A percentile compares a stretch with the other conserved stretches of the same genome.
phyloP scores from a whole-genome alignment of 371 early-diverging fungal genomes.

The Saksenaea oblongispora region DNA sequence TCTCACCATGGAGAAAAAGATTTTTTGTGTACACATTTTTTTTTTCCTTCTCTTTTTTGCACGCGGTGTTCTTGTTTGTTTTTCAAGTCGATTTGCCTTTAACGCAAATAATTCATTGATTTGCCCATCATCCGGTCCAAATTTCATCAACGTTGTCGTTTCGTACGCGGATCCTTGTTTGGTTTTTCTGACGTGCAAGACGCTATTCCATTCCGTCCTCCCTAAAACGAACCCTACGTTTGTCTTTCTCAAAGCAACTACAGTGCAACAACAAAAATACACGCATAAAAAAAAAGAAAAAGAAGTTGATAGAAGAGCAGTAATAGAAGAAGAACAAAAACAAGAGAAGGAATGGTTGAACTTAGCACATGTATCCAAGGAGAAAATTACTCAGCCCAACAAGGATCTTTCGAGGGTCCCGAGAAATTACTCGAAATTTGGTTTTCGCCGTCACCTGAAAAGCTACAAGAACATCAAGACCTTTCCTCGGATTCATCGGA shows the following conservation, averaged over 20 bases:
- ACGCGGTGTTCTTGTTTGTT: slow-evolving; percentile 3
- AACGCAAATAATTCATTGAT: slow-evolving; percentile 4
- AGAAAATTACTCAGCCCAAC: slow-evolving; percentile 48
- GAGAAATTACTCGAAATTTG: slow-evolving; percentile 94
- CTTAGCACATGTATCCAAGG: slow-evolving; percentile 20
- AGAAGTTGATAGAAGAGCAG: not conserved
- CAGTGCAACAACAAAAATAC: not conserved
- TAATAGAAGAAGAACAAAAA: slow-evolving; percentile 8
- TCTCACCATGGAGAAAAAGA: not conserved
- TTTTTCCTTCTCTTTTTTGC: not conserved
- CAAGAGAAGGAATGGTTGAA: slow-evolving; percentile 16
- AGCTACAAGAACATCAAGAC: slow-evolving; percentile 40
- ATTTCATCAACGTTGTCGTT: not conserved
- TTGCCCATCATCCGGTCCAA: slow-evolving; percentile 27
- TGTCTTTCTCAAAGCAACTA: too few relatives aligned
- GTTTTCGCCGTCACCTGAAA: slow-evolving; percentile 41
- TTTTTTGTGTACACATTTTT: slow-evolving; percentile 2
- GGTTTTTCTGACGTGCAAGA: slow-evolving; percentile 19
- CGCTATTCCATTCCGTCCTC: slow-evolving; percentile 24
- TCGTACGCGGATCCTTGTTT: slow-evolving; percentile 16
- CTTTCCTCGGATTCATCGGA: slow-evolving; percentile 26
- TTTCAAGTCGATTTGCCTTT: slow-evolving; percentile 2
- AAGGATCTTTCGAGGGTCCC: slow-evolving; percentile 85
- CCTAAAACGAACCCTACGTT: slow-evolving; percentile 6
- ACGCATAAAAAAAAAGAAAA: slow-evolving; percentile 1